A percentile compares a stretch with the other conserved stretches of the same genome.
phyloP scores from a whole-genome alignment of 2,329 filamentous ascomycete species.

The Chaetomiaceae sp. region DNA sequence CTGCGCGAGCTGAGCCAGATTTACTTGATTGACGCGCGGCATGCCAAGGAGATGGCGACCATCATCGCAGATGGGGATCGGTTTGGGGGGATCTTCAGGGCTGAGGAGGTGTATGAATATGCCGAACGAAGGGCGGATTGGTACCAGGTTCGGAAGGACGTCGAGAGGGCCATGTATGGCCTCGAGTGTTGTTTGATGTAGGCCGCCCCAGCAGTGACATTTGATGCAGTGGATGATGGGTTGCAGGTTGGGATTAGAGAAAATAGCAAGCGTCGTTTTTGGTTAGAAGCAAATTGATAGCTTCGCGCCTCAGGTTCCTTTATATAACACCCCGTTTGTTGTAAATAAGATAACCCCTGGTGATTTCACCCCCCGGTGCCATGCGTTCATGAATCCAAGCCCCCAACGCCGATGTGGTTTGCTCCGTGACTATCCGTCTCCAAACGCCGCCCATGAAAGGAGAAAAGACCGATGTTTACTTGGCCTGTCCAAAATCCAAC shows the following conservation, averaged over 20 bases:
- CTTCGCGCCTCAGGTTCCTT: too few species aligned
- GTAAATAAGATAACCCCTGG: too few species aligned
- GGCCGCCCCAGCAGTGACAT: constrained; percentile 24
- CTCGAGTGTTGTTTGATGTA: constrained; percentile 84
- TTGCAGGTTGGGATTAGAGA: background rate
- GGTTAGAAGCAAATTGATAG: too few species aligned
- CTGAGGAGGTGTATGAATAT: constrained; percentile 97
- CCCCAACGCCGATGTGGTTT: constrained; percentile 1
- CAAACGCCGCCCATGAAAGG: background rate
- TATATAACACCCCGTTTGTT: too few species aligned
- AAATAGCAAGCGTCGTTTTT: background rate
- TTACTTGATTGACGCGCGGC: constrained; percentile 79
- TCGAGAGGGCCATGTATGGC: constrained; percentile 96
- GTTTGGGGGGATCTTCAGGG: constrained; percentile 87
- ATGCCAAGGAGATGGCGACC: constrained; percentile 90
- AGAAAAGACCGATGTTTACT: constrained; percentile 22
- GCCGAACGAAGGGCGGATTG: constrained; percentile 91
- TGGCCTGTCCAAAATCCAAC: constrained; percentile 64
- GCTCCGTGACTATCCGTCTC: background rate
- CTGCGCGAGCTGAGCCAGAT: constrained; percentile 91
- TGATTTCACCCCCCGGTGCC: background rate
- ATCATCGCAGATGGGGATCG: constrained; percentile 89
- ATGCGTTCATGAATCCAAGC: background rate
- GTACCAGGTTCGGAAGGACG: constrained; percentile 82
- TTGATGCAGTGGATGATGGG: background rate